Base-by-base conservation (phyloP, 139 green algal species). In the Raphidocelis subcapitata region DNA sequence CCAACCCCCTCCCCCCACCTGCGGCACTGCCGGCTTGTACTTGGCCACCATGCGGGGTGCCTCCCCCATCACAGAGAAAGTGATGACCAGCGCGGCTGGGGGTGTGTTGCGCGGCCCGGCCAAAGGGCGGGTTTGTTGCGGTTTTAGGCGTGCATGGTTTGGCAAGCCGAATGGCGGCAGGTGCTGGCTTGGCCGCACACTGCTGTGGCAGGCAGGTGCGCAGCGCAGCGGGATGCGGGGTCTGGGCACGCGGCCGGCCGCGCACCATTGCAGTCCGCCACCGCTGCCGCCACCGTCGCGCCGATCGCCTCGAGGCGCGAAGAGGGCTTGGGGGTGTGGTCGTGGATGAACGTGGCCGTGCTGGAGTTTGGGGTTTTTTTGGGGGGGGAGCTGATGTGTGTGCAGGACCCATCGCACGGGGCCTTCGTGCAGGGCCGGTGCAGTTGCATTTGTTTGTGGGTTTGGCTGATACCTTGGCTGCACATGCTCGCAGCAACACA, bases 21-120 rank as follows among this genome's bases (percentile, higher is more conserved):
- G 72, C 20, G 85, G 85, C 61, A 86, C 74, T 0, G 73, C 69
- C 5, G 88, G 86, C 26, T 82, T 71, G 79, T 91, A 91, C 82
- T 93, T 91, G 10, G 84, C 78, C 14, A 91, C 73, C 31, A 87
- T 37, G 5, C 73, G 64, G 16, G 81, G 69, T n/a, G 76, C 74
- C 26, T 69, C 59, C 8, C 87, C 87, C 5, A 62, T 79, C 0
- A 44, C 75, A 14, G 75, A 82, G 28, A 91, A 47, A 23, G 72
- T 68, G 49, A 91, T 69, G 65, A 91, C 77, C 37, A 87, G 78
- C 47, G 61, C 36, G 10, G 62, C 72, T 14, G 54, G 54, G 10
- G 54, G 21, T 8, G 54, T 61, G 54, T 14, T 14, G 23, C 20
- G 23, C 5, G 54, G 21, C 10, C 14, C 5, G 5, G 54, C 12